Conservation (phyloP, 2,329 filamentous ascomycete species). For the Botrytis aclada region DNA sequence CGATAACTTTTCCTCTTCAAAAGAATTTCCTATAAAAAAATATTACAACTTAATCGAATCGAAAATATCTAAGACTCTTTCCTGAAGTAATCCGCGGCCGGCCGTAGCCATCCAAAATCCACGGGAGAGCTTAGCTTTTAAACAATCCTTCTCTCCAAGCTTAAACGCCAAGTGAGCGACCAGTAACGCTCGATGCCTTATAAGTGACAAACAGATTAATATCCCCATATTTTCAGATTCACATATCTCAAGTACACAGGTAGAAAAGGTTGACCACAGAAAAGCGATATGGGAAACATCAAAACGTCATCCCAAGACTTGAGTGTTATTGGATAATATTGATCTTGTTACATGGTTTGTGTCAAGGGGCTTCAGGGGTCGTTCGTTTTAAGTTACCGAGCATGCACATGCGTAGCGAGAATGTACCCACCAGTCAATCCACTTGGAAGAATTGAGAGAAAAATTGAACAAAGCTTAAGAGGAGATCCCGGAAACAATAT, state of each 20-base stretch:
- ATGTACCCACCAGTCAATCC: background rate
- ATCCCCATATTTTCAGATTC: constrained; percentile 6
- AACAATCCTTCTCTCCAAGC: background rate
- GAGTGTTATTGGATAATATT: background rate
- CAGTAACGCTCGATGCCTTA: background rate
- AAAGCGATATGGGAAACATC: background rate
- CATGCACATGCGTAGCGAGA: constrained; percentile 8
- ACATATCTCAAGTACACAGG: background rate
- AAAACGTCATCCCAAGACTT: constrained; percentile 1
- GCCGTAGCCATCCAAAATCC: constrained; percentile 2
- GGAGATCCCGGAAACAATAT: background rate
- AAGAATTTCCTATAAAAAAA: background rate
- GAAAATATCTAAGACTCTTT: constrained; percentile 2
- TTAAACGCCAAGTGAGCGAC: constrained; percentile 3
- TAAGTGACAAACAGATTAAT: constrained; percentile 4
- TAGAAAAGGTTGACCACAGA: background rate
- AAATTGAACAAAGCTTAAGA: background rate
- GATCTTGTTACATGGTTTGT: constrained; percentile 13
- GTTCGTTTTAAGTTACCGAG: constrained; percentile 17
- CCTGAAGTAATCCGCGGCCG: constrained; percentile 13
- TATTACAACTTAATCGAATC: constrained; percentile 1
- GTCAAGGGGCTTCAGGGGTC: constrained; percentile 16
- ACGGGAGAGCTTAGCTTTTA: background rate
- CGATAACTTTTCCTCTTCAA: background rate
- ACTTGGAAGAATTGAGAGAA: background rate